Base-by-base conservation (phyloP, 1,139 yeast genomes). In the Debaryomyces coudertii region DNA sequence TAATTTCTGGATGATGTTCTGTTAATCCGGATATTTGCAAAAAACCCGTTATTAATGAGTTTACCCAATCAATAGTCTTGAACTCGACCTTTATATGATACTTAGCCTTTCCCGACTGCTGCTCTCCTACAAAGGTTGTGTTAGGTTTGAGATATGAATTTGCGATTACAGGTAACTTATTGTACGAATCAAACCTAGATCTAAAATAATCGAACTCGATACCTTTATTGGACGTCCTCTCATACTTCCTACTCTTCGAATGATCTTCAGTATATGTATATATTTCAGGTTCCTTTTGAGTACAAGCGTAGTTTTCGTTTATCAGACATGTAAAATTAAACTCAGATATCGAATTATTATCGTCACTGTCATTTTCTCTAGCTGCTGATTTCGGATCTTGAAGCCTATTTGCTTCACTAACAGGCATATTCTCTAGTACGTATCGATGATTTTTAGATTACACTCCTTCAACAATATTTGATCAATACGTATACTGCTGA, bases 1-100 rank as follows among this genome's bases (percentile, higher is more conserved):
- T 82, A 51, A 92, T 83, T 52, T 85, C 84, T 1, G 95, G 92
- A 53, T 87, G 82, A 40, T 82, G 77, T 47, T 80, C 84, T 0
- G 97, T 89, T 42, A 92, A 73, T 2, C 96, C 96, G 48, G 83
- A 78, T 47, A 92, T 92, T 49, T 85, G 85, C 42, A 92, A 71
- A 55, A 85, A 87, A 5, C 97, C 98, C 28, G 90, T 81, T 16
- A 90, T 64, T 39, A 78, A 74, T 1, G 87, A 81, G 49, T 76
- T 74, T 24, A 66, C 67, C 55, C 87, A 68, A 62, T 88, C 92
- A 18, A 87, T 87, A 28, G 80, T 79, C 61, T 85, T 82, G 53
- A 88, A 70, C 53, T 82, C 87, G n/a, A 88, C 90, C 40, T 77
- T 70, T 16, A 88, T 90, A 51, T 82, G 85, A 62, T 85, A 86